Evolutionary conservation across 225 moss, liverwort and hornwort species (phyloP), one percentile per base, ranked within the genome.

Genomic region (Pleurozium schreberi): DNA sequence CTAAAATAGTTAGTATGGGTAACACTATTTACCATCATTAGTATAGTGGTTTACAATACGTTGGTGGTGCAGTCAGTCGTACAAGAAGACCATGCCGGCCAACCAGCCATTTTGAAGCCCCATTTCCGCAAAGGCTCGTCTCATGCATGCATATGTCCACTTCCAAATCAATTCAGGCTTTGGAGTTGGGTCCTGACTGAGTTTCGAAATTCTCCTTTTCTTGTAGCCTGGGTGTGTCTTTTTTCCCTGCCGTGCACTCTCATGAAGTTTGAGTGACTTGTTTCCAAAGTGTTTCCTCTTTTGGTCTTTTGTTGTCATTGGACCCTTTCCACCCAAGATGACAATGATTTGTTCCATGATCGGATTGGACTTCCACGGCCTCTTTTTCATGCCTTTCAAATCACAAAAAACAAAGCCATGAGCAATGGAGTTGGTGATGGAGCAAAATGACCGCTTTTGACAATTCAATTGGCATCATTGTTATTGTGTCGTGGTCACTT

Each of bases 401-500:
- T 47, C 27, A 11, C 27, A 12, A n/a, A n/a, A n/a, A n/a, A n/a
- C n/a, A n/a, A 65, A 65, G 50, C 6, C 83, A 63, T 50, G 1
- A 27, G 27, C 55, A 58, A 69, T 16, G 3, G 58, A 33, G 79
- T 58, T 79, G 57, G 26, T n/a, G 57, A 57, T 11, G 11, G 6
- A 57, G 26, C 57, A n/a, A 27, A 40, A n/a, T n/a, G n/a, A n/a
- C n/a, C 1, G 0, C 79, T 79, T 58, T 40, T n/a, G n/a, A 57
- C n/a, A 38, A 79, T 11, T 57, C 26, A 62, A 62, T 28, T 2
- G 11, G 11, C 63, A 14, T 27, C 9, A 25, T 13, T 10, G 38
- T 4, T 1, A 25, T 14, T 9, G n/a, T 16, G 4, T 42, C 2
- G 30, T 62, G 11, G n/a, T n/a, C 2, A 1, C 4, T 58, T 25